These are phyloP conservation scores for Neurospora sp. DNA, from an alignment of 2,329 filamentous ascomycete genomes.

Conservation along the genomic window DNA sequence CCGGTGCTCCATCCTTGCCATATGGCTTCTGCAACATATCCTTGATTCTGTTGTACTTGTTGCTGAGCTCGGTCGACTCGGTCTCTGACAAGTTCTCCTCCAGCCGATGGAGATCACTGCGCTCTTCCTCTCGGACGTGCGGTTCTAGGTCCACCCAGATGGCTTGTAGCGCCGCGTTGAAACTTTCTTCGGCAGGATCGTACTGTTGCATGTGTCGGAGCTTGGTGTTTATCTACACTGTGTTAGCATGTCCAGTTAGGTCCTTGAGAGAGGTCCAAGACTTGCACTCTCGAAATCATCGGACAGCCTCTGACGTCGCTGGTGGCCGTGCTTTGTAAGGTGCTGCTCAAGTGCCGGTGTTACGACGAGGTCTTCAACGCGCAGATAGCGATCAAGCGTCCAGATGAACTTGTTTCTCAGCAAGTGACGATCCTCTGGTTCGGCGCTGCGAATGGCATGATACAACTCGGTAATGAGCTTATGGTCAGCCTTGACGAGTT, in stretches of 20 bases:
- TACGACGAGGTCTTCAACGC: slow-evolving; percentile 17
- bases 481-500: slow-evolving; percentile 15
- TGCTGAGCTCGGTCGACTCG: slow-evolving; percentile 12
- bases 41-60: slow-evolving; percentile 15
- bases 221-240: slow-evolving; percentile 15
- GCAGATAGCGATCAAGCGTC: slow-evolving; percentile 15
- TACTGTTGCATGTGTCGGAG: slow-evolving; percentile 15
- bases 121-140: slow-evolving; percentile 15
- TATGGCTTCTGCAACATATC: slow-evolving; percentile 17
- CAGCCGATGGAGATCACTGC: slow-evolving; percentile 10
- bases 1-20: slow-evolving; percentile 12
- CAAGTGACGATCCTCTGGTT: slow-evolving; percentile 11
- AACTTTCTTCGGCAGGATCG: slow-evolving; percentile 12
- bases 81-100: slow-evolving; percentile 12
- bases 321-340: slow-evolving; percentile 8
- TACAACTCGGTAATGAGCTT: slow-evolving; percentile 10
- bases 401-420: slow-evolving; percentile 13
- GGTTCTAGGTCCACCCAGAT: slow-evolving; percentile 19
- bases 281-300: slow-evolving; percentile 16
- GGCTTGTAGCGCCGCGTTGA: slow-evolving; percentile 13
- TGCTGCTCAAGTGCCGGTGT: slow-evolving; percentile 15
- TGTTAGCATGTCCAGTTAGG: not conserved
- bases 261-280: not conserved
- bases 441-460: slow-evolving; percentile 6
- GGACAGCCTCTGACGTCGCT: slow-evolving; percentile 12